Conservation (phyloP, 2,329 filamentous ascomycete species). For the Trichoderma brevicompactum region DNA sequence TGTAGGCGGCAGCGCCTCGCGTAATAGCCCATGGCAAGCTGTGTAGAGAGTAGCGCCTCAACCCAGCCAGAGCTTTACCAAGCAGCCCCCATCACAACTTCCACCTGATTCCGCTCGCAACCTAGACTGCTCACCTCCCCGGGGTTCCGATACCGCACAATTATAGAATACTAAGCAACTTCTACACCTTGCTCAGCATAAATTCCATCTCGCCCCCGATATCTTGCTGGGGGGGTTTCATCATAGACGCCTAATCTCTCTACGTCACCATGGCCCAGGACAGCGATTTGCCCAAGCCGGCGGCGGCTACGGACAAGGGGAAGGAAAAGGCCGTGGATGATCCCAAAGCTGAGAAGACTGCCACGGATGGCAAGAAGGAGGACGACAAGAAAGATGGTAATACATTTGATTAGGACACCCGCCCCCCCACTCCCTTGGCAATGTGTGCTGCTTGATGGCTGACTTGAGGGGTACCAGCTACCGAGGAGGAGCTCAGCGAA, state of each 20-base stretch:
- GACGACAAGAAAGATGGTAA: conserved; percentile 63
- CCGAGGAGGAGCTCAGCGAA: conserved; percentile 87
- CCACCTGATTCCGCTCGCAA: conserved; percentile 41
- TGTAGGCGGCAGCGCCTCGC: conserved; percentile 52
- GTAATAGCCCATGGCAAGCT: conserved; percentile 49
- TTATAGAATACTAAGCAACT: neutral
- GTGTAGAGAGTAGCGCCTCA: conserved; percentile 26
- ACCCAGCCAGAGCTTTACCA: conserved; percentile 43
- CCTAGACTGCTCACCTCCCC: conserved; percentile 34
- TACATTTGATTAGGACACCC: neutral
- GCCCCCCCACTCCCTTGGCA: conserved; percentile 29
- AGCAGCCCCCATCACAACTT: conserved; percentile 43
- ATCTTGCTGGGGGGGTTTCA: conserved; percentile 34
- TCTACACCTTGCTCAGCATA: conserved; percentile 4
- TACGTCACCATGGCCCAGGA: conserved; percentile 83
- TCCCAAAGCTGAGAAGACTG: conserved; percentile 69
- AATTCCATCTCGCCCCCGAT: conserved; percentile 23
- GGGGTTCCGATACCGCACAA: conserved; percentile 30
- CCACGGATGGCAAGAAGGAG: conserved; percentile 76
- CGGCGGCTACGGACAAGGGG: conserved; percentile 72
- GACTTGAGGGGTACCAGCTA: conserved; percentile 36
- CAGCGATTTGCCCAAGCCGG: conserved; percentile 79
- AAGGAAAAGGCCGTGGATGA: conserved; percentile 88
- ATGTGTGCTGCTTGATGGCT: conserved; percentile 19
- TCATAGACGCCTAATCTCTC: conserved; percentile 38